phyloP scores from a whole-genome alignment of 2,329 filamentous ascomycete genomes.

The Pestalotiopsis sp. region DNA sequence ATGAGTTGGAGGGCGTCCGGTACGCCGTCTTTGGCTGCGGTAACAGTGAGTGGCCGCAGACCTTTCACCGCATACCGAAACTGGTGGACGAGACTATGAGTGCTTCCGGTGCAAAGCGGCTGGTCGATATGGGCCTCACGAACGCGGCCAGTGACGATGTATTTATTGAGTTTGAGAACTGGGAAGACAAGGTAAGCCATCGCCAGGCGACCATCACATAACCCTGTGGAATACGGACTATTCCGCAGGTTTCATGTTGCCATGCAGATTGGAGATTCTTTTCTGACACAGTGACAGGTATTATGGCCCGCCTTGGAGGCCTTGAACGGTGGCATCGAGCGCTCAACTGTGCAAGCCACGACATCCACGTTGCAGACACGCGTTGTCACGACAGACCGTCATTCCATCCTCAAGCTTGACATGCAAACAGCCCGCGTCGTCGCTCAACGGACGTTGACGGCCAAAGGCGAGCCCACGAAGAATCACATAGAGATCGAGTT shows the following conservation, averaged over 20 bases:
- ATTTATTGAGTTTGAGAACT: slow-evolving; percentile 60
- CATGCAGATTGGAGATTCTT: not conserved
- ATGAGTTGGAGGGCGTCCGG: slow-evolving; percentile 56
- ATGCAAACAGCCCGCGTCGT: slow-evolving; percentile 64
- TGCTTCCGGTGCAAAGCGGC: slow-evolving; percentile 47
- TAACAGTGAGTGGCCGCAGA: slow-evolving; percentile 46
- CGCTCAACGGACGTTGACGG: slow-evolving; percentile 52
- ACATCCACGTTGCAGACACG: not conserved
- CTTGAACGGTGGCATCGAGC: slow-evolving; percentile 21
- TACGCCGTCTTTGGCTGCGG: slow-evolving; percentile 76
- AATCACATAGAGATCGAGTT: slow-evolving; percentile 69
- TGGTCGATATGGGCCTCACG: slow-evolving; percentile 49
- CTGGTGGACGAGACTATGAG: slow-evolving; percentile 49
- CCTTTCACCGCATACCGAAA: slow-evolving; percentile 61
- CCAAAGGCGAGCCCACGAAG: slow-evolving; percentile 56
- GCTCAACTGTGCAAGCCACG: slow-evolving; percentile 36
- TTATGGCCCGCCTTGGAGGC: not conserved
- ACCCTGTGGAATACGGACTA: not conserved
- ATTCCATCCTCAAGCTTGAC: slow-evolving; percentile 60
- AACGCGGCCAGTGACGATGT: slow-evolving; percentile 58
- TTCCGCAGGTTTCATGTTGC: not conserved
- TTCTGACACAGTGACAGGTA: not conserved
- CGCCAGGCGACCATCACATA: not conserved
- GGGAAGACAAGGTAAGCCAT: slow-evolving; percentile 48
- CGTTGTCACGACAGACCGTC: slow-evolving; percentile 18